Evolutionary conservation across 345 rosid genomes (phyloP).

Genomic region (Erysimum cheiranthoides): DNA sequence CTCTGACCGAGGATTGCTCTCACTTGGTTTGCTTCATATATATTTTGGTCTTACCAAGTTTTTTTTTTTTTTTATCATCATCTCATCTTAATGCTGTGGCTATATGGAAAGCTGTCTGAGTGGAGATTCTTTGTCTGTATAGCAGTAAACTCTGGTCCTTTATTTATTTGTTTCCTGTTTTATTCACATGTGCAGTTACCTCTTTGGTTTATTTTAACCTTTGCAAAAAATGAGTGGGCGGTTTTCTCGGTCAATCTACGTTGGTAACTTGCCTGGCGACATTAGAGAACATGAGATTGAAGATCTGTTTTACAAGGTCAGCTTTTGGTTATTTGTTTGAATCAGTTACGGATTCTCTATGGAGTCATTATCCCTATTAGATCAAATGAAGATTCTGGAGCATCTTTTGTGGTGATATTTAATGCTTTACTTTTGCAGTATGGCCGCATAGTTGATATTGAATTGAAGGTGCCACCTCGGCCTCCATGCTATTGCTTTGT

Average conservation of each 20-base stretch:
- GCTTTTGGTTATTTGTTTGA: constrained; percentile 33
- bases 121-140: constrained; percentile 39
- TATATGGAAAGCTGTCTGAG: constrained; percentile 42
- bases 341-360: not conserved
- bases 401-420: not conserved
- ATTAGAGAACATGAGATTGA: constrained; percentile 88
- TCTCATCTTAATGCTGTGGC: constrained; percentile 48
- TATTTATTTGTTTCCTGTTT: constrained; percentile 28
- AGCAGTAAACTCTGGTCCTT: constrained; percentile 32
- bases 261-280: constrained; percentile 94
- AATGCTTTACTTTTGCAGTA: constrained; percentile 53
- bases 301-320: constrained; percentile 94
- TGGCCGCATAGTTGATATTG: constrained; percentile 89
- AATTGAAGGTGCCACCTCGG: constrained; percentile 92
- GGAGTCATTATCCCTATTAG: not conserved
- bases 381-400: not conserved
- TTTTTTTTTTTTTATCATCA: constrained; percentile 28
- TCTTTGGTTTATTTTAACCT: constrained; percentile 32
- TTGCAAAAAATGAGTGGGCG: constrained; percentile 84
- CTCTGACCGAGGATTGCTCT: constrained; percentile 90
- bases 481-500: constrained; percentile 98
- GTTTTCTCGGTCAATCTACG: constrained; percentile 95
- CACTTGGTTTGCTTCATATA: constrained; percentile 80
- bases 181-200: constrained; percentile 33
- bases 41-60: constrained; percentile 52